phyloP scores from a whole-genome alignment of 441 rosid genomes.

The Adansonia grandidieri region DNA sequence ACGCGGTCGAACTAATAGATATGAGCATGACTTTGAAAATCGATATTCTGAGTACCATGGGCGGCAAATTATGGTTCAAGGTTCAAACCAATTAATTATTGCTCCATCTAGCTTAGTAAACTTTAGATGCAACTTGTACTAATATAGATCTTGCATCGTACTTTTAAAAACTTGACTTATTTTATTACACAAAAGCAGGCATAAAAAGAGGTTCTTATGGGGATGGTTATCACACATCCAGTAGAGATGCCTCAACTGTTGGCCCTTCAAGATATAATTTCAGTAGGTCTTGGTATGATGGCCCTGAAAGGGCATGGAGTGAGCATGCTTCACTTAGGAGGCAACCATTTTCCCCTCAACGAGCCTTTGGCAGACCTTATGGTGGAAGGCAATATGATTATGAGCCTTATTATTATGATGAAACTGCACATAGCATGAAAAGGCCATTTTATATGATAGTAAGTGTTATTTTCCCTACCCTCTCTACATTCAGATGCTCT shows the following conservation, averaged over 20 bases:
- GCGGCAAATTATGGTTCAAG: conserved; percentile 46
- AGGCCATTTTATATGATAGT: conserved; percentile 58
- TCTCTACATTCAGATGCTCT: conserved; percentile 8
- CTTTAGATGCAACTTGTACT: neutral
- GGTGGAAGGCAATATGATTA: conserved; percentile 44
- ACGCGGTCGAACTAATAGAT: conserved; percentile 44
- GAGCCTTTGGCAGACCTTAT: conserved; percentile 47
- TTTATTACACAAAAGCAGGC: conserved; percentile 31
- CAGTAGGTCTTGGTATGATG: conserved; percentile 49
- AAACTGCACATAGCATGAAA: conserved; percentile 50
- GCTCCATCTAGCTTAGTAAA: neutral
- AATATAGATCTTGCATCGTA: conserved; percentile 4
- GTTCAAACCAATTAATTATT: conserved; percentile 31
- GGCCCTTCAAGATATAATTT: conserved; percentile 50
- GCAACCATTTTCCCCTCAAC: conserved; percentile 54
- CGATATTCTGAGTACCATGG: conserved; percentile 41
- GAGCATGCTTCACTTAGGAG: conserved; percentile 42
- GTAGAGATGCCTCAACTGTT: conserved; percentile 36
- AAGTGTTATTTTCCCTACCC: conserved; percentile 19
- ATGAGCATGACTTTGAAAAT: conserved; percentile 41
- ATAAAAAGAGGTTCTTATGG: conserved; percentile 54
- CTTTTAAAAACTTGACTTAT: conserved; percentile 10
- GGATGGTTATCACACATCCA: conserved; percentile 48
- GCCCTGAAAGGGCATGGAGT: conserved; percentile 41
- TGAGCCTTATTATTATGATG: conserved; percentile 51